Base-by-base conservation (phyloP, 1,284 basidiomycete genomes). In the Schizopora paradoxa region DNA sequence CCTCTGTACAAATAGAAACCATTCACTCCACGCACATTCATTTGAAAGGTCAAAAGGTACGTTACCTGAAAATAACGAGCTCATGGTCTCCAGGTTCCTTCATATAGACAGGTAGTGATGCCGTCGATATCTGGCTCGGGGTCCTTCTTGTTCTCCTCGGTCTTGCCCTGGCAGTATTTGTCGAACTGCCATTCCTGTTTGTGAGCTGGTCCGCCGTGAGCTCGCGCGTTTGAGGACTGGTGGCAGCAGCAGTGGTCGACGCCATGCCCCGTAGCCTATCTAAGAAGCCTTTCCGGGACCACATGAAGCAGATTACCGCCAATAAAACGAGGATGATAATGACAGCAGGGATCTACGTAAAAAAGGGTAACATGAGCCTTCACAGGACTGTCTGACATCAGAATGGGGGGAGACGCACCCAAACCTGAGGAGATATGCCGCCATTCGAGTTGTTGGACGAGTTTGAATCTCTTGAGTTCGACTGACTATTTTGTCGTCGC, bases 11-110 rank as follows among this genome's bases (percentile, higher is more conserved):
- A 14, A 31, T 32, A 37, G 35, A 48, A 44, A n/a, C 32, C 3
- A 11, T 34, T 34, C 35, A 21, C 1, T 23, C 10, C 27, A 28
- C 28, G 28, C 8, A 22, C 31, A 33, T 11, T 22, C 10, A 47
- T 5, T 27, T 16, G 26, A 10, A 29, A 45, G 11, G 19, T 48
- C 29, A 22, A 22, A 16, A 6, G 41, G 67, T n/a, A n/a, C n/a
- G n/a, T 52, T 53, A 84, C 83, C 79, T 69, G 51, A 76, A 76
- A 46, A 89, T 77, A 5, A 88, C 86, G 23, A 89, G 68, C 58
- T 88, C 85, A 41, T 82, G 72, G 44, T 86, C 85, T 6, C 85
- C 86, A 0, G 85, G 83, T 53, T 88, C 85, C 61, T 86, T 86
- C 66, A 77, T 83, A 56, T 88, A 88, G 19, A 70, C 74, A 4